phyloP scores from a whole-genome alignment of 768 basidiomycete species.

The Leucosporidium scottii region DNA sequence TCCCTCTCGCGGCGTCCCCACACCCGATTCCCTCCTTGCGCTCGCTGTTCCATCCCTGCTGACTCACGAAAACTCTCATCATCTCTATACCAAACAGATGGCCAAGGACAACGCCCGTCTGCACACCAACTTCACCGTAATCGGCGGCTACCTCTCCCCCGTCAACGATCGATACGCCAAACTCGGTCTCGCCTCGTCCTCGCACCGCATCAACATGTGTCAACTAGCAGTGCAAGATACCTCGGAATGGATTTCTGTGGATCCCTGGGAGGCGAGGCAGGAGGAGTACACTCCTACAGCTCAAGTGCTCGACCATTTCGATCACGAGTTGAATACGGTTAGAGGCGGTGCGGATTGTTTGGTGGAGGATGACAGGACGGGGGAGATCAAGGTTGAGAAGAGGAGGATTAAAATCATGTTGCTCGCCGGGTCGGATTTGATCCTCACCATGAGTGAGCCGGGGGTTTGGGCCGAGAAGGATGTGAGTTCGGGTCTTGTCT shows the following conservation, averaged over 20 bases:
- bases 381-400: conserved; percentile 48
- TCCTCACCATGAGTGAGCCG: conserved; percentile 95
- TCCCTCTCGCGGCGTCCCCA: not conserved
- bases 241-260: conserved; percentile 91
- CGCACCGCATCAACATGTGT: conserved; percentile 68
- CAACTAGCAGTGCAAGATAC: conserved; percentile 79
- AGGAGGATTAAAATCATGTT: conserved; percentile 80
- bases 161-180: conserved; percentile 97
- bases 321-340: conserved; percentile 82
- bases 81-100: conserved; percentile 94
- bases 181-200: conserved; percentile 77
- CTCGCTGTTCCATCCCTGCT: not conserved
- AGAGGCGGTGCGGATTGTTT: conserved; percentile 51
- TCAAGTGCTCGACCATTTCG: conserved; percentile 93
- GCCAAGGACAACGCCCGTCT: conserved; percentile 91
- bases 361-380: conserved; percentile 13
- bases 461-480: conserved; percentile 94
- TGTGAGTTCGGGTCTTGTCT: conserved; percentile 55
- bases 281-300: conserved; percentile 85
- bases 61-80: conserved; percentile 29
- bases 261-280: conserved; percentile 95
- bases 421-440: conserved; percentile 94
- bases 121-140: conserved; percentile 84
- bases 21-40: not conserved
- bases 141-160: conserved; percentile 92